Evolutionary conservation across 805 yeast species (phyloP).

Genomic region (Teunomyces atbi): DNA sequence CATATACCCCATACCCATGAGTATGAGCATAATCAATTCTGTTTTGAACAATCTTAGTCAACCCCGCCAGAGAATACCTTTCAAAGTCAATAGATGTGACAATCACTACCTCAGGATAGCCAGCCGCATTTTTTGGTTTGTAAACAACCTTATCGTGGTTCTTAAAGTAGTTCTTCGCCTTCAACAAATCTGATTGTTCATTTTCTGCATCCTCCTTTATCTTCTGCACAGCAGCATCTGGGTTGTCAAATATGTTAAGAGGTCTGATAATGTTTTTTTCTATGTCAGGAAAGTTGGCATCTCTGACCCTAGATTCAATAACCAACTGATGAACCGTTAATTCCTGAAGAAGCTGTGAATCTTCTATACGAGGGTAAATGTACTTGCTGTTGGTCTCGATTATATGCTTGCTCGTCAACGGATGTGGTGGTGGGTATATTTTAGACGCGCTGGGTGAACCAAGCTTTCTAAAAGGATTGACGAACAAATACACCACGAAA

Average conservation of each 20-base stretch:
- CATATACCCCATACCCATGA: slow-evolving; percentile 78
- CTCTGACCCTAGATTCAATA: slow-evolving; percentile 45
- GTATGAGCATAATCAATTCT: slow-evolving; percentile 84
- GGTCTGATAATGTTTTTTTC: slow-evolving; percentile 36
- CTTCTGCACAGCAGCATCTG: slow-evolving; percentile 31
- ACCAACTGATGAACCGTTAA: slow-evolving; percentile 53
- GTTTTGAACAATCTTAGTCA: slow-evolving; percentile 75
- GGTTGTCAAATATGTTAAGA: slow-evolving; percentile 44
- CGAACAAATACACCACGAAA: slow-evolving; percentile 19
- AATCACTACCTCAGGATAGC: slow-evolving; percentile 64
- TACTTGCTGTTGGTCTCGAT: slow-evolving; percentile 50
- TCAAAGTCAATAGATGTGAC: slow-evolving; percentile 81
- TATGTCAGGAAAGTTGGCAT: slow-evolving; percentile 40
- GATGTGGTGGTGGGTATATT: slow-evolving; percentile 31
- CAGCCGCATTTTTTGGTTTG: slow-evolving; percentile 30
- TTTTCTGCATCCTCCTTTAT: slow-evolving; percentile 48
- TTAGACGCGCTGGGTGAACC: not conserved
- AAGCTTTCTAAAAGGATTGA: slow-evolving; percentile 19
- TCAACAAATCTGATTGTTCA: slow-evolving; percentile 38
- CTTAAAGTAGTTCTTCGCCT: slow-evolving; percentile 57
- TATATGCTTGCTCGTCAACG: slow-evolving; percentile 28
- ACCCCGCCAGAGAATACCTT: slow-evolving; percentile 54
- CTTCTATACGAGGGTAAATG: slow-evolving; percentile 75
- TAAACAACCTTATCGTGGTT: slow-evolving; percentile 63
- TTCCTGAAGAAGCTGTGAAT: slow-evolving; percentile 60